These are phyloP conservation scores for Nakaseomyces sp. DNA, from an alignment of 1,139 yeast species.

Conservation along the genomic window DNA sequence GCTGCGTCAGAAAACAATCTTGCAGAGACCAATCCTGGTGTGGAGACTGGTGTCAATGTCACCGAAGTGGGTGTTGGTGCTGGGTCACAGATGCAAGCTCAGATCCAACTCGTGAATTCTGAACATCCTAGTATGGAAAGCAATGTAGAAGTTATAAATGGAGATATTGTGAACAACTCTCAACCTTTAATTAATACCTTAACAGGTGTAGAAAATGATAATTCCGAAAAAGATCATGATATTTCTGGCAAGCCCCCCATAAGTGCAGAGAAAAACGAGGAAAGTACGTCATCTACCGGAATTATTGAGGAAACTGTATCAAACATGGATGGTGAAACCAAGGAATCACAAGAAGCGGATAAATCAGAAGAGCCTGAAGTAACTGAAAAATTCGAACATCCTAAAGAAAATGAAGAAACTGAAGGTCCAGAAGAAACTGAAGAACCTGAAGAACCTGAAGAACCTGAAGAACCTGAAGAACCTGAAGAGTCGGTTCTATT, in stretches of 20 bases:
- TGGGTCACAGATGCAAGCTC: slow-evolving; percentile 26
- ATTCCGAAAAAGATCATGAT: no score
- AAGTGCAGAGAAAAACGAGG: neutral
- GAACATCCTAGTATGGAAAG: neutral
- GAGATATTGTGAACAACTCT: neutral
- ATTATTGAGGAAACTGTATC: neutral
- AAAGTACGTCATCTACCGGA: neutral
- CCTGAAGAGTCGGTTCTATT: slow-evolving; percentile 21
- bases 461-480: no score
- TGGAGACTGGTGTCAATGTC: slow-evolving; percentile 1
- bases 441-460: no score
- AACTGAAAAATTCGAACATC: no score
- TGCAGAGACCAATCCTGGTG: neutral
- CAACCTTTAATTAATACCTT: no score
- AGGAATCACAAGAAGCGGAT: neutral
- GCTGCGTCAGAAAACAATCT: neutral
- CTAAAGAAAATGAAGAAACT: no score
- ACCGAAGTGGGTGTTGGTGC: slow-evolving; percentile 21
- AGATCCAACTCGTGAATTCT: slow-evolving; percentile 8
- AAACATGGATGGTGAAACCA: neutral
- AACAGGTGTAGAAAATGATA: no score
- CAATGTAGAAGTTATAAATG: neutral
- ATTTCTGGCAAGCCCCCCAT: no score
- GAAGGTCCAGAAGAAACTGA: no score
- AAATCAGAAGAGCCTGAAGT: neutral